Evolutionary conservation across 768 basidiomycete species (phyloP).

Genomic region (Paxillus involutus): DNA sequence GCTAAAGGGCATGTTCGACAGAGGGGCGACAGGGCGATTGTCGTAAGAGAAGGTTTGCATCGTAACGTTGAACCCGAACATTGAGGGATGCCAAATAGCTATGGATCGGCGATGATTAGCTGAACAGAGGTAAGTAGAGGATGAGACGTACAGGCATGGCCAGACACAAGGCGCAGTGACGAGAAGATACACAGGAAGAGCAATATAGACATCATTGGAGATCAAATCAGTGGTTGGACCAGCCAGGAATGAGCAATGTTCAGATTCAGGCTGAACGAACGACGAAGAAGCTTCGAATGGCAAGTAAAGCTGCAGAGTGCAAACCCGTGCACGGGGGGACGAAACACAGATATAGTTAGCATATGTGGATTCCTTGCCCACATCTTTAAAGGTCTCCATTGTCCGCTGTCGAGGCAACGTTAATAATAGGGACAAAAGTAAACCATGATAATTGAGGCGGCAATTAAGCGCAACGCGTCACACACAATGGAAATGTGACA

Average conservation of each 20-base stretch:
- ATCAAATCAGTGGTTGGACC: slow-evolving; percentile 10
- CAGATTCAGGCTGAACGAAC: neutral
- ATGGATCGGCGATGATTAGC: neutral
- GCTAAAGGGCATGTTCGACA: slow-evolving; percentile 37
- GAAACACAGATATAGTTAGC: neutral
- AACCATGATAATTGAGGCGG: neutral
- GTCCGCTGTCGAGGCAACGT: neutral
- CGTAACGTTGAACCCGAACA: slow-evolving; percentile 74
- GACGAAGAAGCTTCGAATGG: neutral
- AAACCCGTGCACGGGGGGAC: neutral
- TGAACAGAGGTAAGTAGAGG: too few species aligned
- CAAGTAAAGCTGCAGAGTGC: neutral
- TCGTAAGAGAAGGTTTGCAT: slow-evolving; percentile 52
- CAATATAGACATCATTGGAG: slow-evolving; percentile 4
- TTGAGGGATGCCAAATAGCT: slow-evolving; percentile 58
- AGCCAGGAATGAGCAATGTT: slow-evolving; percentile 11
- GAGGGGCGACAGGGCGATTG: slow-evolving; percentile 56
- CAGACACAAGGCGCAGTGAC: slow-evolving; percentile 6
- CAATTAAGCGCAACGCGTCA: slow-evolving; percentile 11
- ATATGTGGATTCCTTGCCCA: too few species aligned
- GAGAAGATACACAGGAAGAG: neutral
- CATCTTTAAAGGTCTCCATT: slow-evolving; percentile 2
- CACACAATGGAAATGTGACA: slow-evolving; percentile 5
- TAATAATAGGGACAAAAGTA: neutral
- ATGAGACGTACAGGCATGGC: slow-evolving; percentile 19